Conservation (phyloP, 495 filamentous ascomycete genomes). For the Talaromyces trachyspermus region DNA sequence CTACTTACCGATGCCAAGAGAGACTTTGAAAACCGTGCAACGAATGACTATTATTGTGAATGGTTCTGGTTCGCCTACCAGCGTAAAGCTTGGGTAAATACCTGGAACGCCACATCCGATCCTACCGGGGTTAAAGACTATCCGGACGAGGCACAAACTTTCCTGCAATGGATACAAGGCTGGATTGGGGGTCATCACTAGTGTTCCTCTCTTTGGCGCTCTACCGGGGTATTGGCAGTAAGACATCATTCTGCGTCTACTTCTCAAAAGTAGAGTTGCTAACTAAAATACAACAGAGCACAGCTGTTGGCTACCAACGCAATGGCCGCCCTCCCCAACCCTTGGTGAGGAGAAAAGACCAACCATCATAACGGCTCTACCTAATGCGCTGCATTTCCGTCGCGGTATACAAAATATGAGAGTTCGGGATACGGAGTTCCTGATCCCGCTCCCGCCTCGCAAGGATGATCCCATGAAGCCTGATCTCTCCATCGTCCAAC, state of each 20-base stretch:
- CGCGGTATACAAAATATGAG: conserved; percentile 47
- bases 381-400: conserved; percentile 46
- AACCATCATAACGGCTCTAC: conserved; percentile 35
- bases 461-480: conserved; percentile 30
- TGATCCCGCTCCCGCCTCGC: too few relatives aligned
- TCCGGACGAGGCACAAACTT: conserved; percentile 28
- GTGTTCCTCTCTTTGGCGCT: too few relatives aligned
- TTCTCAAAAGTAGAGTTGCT: too few relatives aligned
- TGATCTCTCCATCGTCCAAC: conserved; percentile 35
- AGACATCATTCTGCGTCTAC: too few relatives aligned
- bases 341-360: conserved; percentile 17
- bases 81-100: conserved; percentile 39
- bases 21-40: conserved; percentile 29
- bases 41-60: conserved; percentile 41
- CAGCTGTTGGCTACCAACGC: too few relatives aligned
- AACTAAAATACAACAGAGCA: too few relatives aligned
- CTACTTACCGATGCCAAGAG: conserved; percentile 35
- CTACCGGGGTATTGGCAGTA: too few relatives aligned
- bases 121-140: conserved; percentile 27
- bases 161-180: conserved; percentile 39
- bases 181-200: conserved; percentile 40
- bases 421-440: conserved; percentile 42
- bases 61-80: conserved; percentile 51
- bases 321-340: too few relatives aligned
- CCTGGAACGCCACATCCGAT: conserved; percentile 37